These are phyloP conservation scores for Colletotrichum kahawae DNA, from an alignment of 2,329 filamentous ascomycete genomes.

Conservation along the genomic window DNA sequence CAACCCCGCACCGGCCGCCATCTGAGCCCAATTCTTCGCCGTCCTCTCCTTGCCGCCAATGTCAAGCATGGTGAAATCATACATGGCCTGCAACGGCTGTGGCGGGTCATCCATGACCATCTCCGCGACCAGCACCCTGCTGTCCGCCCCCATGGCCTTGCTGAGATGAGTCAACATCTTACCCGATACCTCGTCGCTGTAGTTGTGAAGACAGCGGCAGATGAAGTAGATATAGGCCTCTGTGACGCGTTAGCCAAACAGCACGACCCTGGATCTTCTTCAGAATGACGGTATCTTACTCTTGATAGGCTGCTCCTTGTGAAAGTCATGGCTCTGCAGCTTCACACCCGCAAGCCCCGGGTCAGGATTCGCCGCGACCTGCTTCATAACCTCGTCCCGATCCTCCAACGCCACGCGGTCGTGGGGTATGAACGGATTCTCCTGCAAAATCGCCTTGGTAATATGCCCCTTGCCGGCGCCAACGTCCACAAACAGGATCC, in stretches of 20 bases:
- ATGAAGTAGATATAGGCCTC: slow-evolving; percentile 40
- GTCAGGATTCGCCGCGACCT: not conserved
- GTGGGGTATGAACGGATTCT: not conserved
- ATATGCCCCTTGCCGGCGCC: slow-evolving; percentile 35
- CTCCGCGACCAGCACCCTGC: slow-evolving; percentile 35
- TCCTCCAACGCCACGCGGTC: slow-evolving; percentile 23
- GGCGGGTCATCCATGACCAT: slow-evolving; percentile 30
- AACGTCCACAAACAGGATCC: slow-evolving; percentile 37
- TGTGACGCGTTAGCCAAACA: slow-evolving; percentile 5
- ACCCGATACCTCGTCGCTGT: slow-evolving; percentile 30
- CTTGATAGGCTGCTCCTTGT: slow-evolving; percentile 24
- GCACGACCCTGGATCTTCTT: too few relatives aligned
- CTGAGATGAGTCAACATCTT: slow-evolving; percentile 31
- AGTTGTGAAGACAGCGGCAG: slow-evolving; percentile 41
- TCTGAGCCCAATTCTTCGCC: slow-evolving; percentile 24
- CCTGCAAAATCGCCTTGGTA: not conserved
- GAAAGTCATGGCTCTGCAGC: slow-evolving; percentile 21
- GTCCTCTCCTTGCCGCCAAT: slow-evolving; percentile 37
- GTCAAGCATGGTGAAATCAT: slow-evolving; percentile 34
- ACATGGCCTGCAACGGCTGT: slow-evolving; percentile 16
- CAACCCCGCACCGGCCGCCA: slow-evolving; percentile 29
- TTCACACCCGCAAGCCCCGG: not conserved
- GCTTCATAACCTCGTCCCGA: slow-evolving; percentile 19
- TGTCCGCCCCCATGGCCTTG: slow-evolving; percentile 33
- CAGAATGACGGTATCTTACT: not conserved